A percentile compares a stretch with the other conserved stretches of the same genome.
Conservation (phyloP, 2,329 filamentous ascomycete genomes). For the Colletotrichum sp. region DNA sequence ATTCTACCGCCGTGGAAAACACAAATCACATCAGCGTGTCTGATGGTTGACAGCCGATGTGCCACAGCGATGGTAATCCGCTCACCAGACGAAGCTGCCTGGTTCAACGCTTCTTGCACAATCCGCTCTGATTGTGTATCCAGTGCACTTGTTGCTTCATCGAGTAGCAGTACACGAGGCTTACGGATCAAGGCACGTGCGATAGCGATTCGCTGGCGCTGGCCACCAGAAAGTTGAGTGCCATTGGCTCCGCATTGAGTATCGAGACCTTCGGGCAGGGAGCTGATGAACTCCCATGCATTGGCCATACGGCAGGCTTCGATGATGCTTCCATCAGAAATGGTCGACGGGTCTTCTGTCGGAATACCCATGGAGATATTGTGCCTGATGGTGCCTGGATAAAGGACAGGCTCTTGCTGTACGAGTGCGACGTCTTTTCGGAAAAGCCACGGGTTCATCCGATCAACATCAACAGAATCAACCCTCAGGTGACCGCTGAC, state of each 20-base stretch:
- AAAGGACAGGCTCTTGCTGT: slow-evolving; percentile 40
- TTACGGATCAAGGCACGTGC: slow-evolving; percentile 72
- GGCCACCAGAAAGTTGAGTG: slow-evolving; percentile 75
- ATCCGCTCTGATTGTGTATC: slow-evolving; percentile 71
- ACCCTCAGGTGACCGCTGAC: slow-evolving; percentile 24
- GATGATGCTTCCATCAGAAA: slow-evolving; percentile 41
- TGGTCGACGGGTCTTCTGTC: not conserved
- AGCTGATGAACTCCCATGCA: slow-evolving; percentile 49
- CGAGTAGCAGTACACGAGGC: slow-evolving; percentile 71
- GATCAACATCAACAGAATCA: slow-evolving; percentile 27
- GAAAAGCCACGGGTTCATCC: slow-evolving; percentile 31
- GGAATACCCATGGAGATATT: slow-evolving; percentile 52
- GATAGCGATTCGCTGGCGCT: slow-evolving; percentile 76
- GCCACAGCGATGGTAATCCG: slow-evolving; percentile 69
- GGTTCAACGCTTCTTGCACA: slow-evolving; percentile 66
- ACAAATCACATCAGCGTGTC: slow-evolving; percentile 65
- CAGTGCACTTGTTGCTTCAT: slow-evolving; percentile 73
- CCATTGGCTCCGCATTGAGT: slow-evolving; percentile 71
- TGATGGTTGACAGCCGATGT: slow-evolving; percentile 61
- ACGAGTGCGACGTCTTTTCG: slow-evolving; percentile 34
- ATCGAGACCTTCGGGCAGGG: slow-evolving; percentile 53
- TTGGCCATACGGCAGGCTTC: slow-evolving; percentile 53
- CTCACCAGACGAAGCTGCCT: slow-evolving; percentile 31
- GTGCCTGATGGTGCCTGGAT: slow-evolving; percentile 47
- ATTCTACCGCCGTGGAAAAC: slow-evolving; percentile 56